Percentiles rank a stretch among this genome's conserved stretches.
Conservation (phyloP, 305 asterid species). For the Fraxinus platypoda region DNA sequence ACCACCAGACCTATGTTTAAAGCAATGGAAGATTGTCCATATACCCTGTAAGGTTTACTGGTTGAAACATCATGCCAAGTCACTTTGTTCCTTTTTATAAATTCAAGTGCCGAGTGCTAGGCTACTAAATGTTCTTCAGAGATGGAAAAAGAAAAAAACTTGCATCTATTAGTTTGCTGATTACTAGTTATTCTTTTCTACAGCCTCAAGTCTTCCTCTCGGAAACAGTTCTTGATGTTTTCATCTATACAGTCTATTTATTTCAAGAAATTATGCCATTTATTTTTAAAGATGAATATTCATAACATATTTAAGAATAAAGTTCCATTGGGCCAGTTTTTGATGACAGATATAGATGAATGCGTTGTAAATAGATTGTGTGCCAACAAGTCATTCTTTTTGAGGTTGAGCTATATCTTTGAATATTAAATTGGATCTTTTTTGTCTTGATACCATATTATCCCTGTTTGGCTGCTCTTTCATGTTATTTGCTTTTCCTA, state of each 20-base stretch:
- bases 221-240: neutral
- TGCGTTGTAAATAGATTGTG: neutral
- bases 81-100: neutral
- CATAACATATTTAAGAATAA: neutral
- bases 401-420: neutral
- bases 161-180: neutral
- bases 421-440: neutral
- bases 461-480: neutral
- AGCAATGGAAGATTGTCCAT: slow-evolving; percentile 13
- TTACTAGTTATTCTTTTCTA: neutral
- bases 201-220: slow-evolving; percentile 5
- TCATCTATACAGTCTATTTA: neutral
- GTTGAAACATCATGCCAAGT: neutral
- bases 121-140: slow-evolving; percentile 11
- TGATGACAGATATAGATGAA: neutral
- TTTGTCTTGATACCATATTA: neutral
- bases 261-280: neutral
- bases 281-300: neutral
- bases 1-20: slow-evolving; percentile 1
- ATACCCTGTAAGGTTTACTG: neutral
- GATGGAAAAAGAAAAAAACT: slow-evolving; percentile 1
- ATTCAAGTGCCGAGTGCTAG: neutral
- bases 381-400: neutral
- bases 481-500: neutral
- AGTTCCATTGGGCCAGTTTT: neutral